Evolutionary conservation across 441 rosid species (phyloP).

Genomic region (Adansonia gregorii): DNA sequence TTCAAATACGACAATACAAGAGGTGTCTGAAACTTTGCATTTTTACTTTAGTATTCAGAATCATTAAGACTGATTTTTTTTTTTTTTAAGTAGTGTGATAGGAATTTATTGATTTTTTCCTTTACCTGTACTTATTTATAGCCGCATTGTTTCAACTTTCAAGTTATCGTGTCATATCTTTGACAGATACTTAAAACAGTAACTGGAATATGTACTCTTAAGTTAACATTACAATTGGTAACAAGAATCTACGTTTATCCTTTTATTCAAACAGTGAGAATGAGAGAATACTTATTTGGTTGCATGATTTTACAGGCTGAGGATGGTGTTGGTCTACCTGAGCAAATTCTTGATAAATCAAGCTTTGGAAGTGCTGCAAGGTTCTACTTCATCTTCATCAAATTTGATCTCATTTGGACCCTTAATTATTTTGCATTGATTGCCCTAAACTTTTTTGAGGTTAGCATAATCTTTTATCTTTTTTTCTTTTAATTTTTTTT

Average conservation of each 20-base stretch:
- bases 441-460: slow-evolving; percentile 85
- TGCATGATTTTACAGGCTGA: slow-evolving; percentile 61
- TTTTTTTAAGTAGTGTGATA: not conserved
- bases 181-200: not conserved
- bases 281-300: slow-evolving; percentile 10
- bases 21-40: not conserved
- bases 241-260: not conserved
- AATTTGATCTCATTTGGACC: slow-evolving; percentile 77
- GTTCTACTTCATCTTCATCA: slow-evolving; percentile 63
- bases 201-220: not conserved
- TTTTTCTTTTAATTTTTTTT: not conserved
- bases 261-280: not conserved
- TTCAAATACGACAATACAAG: not conserved
- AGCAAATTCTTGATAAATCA: slow-evolving; percentile 77
- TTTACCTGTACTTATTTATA: not conserved
- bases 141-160: not conserved
- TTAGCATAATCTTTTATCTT: slow-evolving; percentile 32
- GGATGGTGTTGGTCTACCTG: slow-evolving; percentile 95
- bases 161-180: not conserved
- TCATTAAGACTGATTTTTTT: not conserved
- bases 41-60: slow-evolving; percentile 5
- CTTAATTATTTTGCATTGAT: slow-evolving; percentile 85
- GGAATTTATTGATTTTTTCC: not conserved
- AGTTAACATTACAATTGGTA: not conserved
- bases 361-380: slow-evolving; percentile 67